Base-by-base conservation (phyloP, 257 asterid genomes). In the Dorcoceras hygrometricum region DNA sequence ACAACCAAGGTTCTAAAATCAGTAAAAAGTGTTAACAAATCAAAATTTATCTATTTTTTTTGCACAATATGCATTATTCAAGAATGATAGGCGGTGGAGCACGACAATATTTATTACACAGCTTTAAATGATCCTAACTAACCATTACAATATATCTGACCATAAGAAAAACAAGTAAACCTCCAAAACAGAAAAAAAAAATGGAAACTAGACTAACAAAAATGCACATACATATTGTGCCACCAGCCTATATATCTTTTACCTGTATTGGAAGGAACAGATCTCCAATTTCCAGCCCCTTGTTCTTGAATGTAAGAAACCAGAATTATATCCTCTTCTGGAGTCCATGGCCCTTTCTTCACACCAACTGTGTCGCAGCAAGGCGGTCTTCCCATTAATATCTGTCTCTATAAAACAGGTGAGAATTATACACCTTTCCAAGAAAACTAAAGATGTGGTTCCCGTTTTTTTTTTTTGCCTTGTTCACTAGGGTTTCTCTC, bases 331-430 rank as follows among this genome's bases (percentile, higher is more conserved):
- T 89, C 97, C 65, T 89, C 97, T 78, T 89, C 97, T 2, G 97
- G 97, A 34, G 97, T 89, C 97, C 97, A 89, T 32, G 95, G 95
- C 34, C 97, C 97, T 81, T 89, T 89, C 68, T 89, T 88, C 78
- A 90, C 89, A 1, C 90, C 96, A 19, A 70, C 58, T 73, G 84
- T 86, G 12, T 87, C 92, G 71, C 95, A 87, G 70, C 96, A 84
- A 76, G 97, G 97, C 63, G 97, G 92, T 70, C 97, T 84, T 5
- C 96, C 97, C 97, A 90, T 89, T 54, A 67, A 28, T n/a, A 16
- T 8, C 0, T 51, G 8, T 14, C 8, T n/a, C 46, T 50, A 8
- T 43, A 2, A 9, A 57, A 72, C 8, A 7, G 16, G 57, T 25
- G 57, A 3, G 1, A 36, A 14, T 2, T 43, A 2, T 10, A 25